These are phyloP conservation scores for Cryphonectria radicalis DNA, from an alignment of 2,329 filamentous ascomycete genomes.

Conservation along the genomic window DNA sequence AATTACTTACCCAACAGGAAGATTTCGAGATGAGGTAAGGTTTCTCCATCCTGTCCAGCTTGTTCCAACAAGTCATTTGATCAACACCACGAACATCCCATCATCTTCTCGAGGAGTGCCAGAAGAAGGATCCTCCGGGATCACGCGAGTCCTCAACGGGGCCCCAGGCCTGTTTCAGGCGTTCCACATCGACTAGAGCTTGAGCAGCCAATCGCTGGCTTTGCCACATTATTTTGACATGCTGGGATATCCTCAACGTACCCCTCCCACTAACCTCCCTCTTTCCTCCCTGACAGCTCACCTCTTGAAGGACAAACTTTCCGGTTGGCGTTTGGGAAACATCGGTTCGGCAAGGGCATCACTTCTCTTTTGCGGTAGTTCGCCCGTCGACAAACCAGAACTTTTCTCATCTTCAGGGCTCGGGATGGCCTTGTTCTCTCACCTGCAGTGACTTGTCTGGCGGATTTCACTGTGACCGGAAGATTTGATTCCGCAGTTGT, in stretches of 20 bases:
- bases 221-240: not conserved
- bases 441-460: not conserved
- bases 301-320: not conserved
- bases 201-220: slow-evolving; percentile 7
- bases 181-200: not conserved
- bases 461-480: not conserved
- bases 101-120: not conserved
- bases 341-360: not conserved
- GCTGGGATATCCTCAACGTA: slow-evolving; percentile 2
- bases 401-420: not conserved
- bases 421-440: not conserved
- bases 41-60: not conserved
- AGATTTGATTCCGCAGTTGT: not conserved
- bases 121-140: not conserved
- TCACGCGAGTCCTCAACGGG: not conserved
- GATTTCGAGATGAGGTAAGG: not conserved
- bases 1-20: too few relatives aligned
- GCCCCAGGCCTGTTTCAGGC: not conserved
- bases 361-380: not conserved
- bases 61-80: not conserved
- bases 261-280: too few relatives aligned
- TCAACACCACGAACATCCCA: not conserved
- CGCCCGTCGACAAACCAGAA: not conserved
- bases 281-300: not conserved
- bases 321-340: not conserved